Base-by-base conservation (phyloP, 371 early-diverging fungal genomes). In the Rozella allomycis region DNA sequence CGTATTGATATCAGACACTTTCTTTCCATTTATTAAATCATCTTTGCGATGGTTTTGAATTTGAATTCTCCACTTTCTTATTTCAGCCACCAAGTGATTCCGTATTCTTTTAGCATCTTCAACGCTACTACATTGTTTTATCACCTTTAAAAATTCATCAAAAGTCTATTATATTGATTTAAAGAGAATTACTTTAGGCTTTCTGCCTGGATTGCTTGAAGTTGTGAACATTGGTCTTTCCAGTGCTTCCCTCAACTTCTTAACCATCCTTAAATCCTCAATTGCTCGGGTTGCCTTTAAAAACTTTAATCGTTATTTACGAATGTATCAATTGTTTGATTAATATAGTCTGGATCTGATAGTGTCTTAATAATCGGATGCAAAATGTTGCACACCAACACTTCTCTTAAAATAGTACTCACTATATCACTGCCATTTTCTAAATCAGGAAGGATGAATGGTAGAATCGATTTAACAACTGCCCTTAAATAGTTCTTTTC, bases 301-400 rank as follows among this genome's bases (percentile, higher is more conserved):
- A 32, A 58, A 57, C 43, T 14, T 23, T 13, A 34, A 11, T 23
- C 13, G 2, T 19, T 2, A n/a, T 3, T n/a, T 35, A 43, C 43
- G 17, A 58, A 29, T 20, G 26, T 16, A 32, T 73, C 73, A 17
- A 84, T 56, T 3, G 63, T 58, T 39, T 72, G 70, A 46, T 82
- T 83, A 67, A 77, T 71, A 30, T 65, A 80, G 47, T 83, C 82
- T 1, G 84, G 77, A 34, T 84, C 85, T 0, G 74, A 57, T 17
- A 83, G 26, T 38, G 62, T 57, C 13, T 71, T 57, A 34, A 82
- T 39, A 3, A 74, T 38, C 2, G 84, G 81, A 21, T 70, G 59
- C 4, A 86, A 32, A 6, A 84, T 52, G 0, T 68, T 59, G 19
- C 71, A 64, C 0, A 61, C 55, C 1, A 83, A 39, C 10, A 86